Conservation (phyloP, 495 filamentous ascomycete species). For the Penicillium mononematosum region DNA sequence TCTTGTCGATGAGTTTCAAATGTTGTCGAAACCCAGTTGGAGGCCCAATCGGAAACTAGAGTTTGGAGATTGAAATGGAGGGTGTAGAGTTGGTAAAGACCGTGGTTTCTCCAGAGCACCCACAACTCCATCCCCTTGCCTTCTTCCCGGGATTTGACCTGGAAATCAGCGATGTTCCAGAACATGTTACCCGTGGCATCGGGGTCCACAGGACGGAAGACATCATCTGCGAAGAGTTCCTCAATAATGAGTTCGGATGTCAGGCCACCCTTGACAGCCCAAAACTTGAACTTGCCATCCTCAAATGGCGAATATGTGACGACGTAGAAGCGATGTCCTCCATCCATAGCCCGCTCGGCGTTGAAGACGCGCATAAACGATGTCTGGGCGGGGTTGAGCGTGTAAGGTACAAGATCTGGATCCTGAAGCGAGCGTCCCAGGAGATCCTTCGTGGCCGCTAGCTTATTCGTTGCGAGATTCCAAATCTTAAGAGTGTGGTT, state of each 20-base stretch:
- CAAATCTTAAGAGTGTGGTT: conserved; percentile 85
- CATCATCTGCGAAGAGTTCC: conserved; percentile 63
- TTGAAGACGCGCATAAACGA: conserved; percentile 73
- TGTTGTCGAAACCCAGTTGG: conserved; percentile 70
- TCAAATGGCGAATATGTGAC: conserved; percentile 85
- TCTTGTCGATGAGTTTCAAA: conserved; percentile 59
- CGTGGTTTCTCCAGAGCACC: conserved; percentile 85
- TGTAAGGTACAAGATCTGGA: conserved; percentile 60
- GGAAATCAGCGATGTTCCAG: conserved; percentile 87
- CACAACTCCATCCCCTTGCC: conserved; percentile 66
- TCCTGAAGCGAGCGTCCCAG: conserved; percentile 53
- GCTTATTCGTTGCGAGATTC: conserved; percentile 73
- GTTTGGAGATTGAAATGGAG: conserved; percentile 56
- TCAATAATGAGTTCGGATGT: conserved; percentile 61
- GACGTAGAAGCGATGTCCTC: conserved; percentile 65
- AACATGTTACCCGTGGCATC: conserved; percentile 68
- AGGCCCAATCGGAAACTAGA: conserved; percentile 58
- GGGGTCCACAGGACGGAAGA: conserved; percentile 67
- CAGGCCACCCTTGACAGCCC: conserved; percentile 67
- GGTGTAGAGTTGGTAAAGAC: conserved; percentile 70
- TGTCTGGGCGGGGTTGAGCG: conserved; percentile 72
- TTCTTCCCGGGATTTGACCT: conserved; percentile 54
- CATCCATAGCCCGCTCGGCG: conserved; percentile 48
- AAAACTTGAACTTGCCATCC: conserved; percentile 93
- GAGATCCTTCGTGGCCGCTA: conserved; percentile 71